Conservation (phyloP, 78 protist species). For the Protostelium mycophagum region DNA sequence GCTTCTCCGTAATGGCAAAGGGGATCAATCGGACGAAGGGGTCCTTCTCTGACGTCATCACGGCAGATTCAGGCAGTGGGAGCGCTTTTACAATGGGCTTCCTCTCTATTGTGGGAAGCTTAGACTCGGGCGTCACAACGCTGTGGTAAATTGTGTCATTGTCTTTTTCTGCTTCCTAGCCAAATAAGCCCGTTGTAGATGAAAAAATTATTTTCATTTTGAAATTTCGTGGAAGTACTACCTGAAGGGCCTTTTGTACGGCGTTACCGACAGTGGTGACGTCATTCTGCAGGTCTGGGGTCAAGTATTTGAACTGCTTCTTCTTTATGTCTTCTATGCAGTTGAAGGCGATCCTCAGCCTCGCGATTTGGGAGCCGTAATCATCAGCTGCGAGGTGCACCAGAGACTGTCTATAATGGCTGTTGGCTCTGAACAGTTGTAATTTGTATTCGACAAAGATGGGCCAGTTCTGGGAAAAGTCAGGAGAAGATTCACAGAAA, state of each 20-base stretch:
- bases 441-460: neutral
- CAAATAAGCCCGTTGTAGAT: conserved; percentile 7
- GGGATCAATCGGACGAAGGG: conserved; percentile 42
- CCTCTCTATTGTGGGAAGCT: conserved; percentile 43
- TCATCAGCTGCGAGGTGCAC: neutral
- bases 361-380: neutral
- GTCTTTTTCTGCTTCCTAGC: conserved; percentile 31
- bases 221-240: too few relatives aligned
- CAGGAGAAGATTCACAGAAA: neutral
- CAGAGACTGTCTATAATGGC: neutral
- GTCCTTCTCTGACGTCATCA: conserved; percentile 1
- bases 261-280: neutral
- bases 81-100: conserved; percentile 32
- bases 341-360: neutral
- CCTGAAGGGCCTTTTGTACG: too few relatives aligned
- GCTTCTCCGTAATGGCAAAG: conserved; percentile 45
- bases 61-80: conserved; percentile 36
- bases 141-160: conserved; percentile 61
- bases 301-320: neutral
- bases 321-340: neutral
- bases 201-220: neutral
- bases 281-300: neutral
- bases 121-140: conserved; percentile 29
- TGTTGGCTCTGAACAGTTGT: neutral
- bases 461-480: neutral